Percentiles rank a stretch among this genome's conserved stretches.
Conservation (phyloP, 148 eudicot species). For the Fagopyrum esculentum region DNA sequence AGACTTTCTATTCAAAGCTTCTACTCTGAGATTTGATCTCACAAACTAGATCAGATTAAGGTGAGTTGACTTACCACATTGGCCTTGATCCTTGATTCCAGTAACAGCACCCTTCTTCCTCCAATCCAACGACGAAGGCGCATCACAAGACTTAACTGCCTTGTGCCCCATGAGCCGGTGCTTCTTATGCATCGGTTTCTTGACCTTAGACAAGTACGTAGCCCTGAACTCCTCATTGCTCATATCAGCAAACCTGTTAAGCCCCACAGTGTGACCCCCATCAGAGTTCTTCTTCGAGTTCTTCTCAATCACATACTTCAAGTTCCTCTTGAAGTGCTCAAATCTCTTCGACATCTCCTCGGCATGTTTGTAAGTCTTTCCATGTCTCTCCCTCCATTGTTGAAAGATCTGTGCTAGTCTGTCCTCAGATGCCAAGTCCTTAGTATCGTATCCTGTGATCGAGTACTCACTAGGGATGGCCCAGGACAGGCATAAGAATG, state of each 20-base stretch:
- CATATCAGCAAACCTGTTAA: constrained; percentile 67
- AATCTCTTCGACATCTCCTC: constrained; percentile 36
- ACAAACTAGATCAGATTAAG: not conserved
- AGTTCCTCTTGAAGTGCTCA: constrained; percentile 37
- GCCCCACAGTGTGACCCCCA: constrained; percentile 34
- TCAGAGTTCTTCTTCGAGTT: constrained; percentile 21
- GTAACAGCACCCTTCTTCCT: constrained; percentile 45
- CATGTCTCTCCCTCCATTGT: constrained; percentile 44
- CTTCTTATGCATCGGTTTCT: constrained; percentile 18
- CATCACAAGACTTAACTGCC: constrained; percentile 24
- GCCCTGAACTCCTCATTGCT: constrained; percentile 55
- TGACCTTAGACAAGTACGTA: constrained; percentile 24
- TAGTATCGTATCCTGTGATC: constrained; percentile 23
- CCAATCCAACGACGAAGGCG: constrained; percentile 57
- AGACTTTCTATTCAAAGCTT: too few relatives aligned
- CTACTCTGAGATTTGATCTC: not conserved
- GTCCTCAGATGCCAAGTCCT: constrained; percentile 24
- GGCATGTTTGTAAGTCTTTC: constrained; percentile 24
- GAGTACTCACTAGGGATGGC: constrained; percentile 33
- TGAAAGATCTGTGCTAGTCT: constrained; percentile 35
- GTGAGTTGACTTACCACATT: constrained; percentile 35
- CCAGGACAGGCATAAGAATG: constrained; percentile 21
- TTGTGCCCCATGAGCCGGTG: constrained; percentile 14
- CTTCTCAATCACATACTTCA: constrained; percentile 32
- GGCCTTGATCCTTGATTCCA: constrained; percentile 48